Conservation (phyloP, 805 yeast genomes). For the Ogataea glucozyma region DNA sequence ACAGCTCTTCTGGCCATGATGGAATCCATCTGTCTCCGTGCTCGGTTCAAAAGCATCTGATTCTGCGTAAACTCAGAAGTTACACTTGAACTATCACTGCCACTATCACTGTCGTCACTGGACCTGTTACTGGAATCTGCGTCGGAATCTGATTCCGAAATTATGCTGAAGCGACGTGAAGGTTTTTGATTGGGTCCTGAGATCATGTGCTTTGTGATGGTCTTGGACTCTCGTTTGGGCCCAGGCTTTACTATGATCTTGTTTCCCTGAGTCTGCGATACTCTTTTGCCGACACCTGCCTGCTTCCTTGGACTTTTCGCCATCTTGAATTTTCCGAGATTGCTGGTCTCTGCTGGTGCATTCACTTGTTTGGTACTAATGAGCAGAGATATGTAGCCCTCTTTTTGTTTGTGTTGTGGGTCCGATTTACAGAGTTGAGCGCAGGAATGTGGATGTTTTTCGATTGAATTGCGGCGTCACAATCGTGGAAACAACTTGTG, state of each 20-base stretch:
- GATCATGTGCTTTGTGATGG: constrained; percentile 9
- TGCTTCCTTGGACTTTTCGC: constrained; percentile 35
- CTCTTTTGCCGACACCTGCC: constrained; percentile 26
- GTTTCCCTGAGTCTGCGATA: constrained; percentile 31
- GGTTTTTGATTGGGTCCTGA: constrained; percentile 6
- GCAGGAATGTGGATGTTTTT: too few species aligned
- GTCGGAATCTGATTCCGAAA: constrained; percentile 25
- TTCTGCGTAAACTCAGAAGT: constrained; percentile 23
- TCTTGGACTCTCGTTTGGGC: constrained; percentile 32
- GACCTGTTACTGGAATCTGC: constrained; percentile 13
- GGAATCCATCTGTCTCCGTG: constrained; percentile 26
- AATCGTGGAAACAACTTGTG: not conserved
- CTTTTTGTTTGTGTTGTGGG: not conserved
- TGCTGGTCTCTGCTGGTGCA: constrained; percentile 4
- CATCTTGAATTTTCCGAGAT: constrained; percentile 19
- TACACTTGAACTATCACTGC: constrained; percentile 27
- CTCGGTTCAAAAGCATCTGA: constrained; percentile 14
- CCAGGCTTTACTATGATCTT: constrained; percentile 25
- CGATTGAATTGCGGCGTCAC: not conserved
- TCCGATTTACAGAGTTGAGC: too few species aligned
- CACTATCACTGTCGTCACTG: constrained; percentile 30
- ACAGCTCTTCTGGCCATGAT: constrained; percentile 40
- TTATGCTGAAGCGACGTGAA: constrained; percentile 31
- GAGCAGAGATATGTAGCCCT: constrained; percentile 2
- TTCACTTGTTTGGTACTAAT: constrained; percentile 2